A percentile compares a stretch with the other conserved stretches of the same genome.
These are phyloP conservation scores for Chalciporus chontae DNA, from an alignment of 768 basidiomycete species.

Conservation along the genomic window DNA sequence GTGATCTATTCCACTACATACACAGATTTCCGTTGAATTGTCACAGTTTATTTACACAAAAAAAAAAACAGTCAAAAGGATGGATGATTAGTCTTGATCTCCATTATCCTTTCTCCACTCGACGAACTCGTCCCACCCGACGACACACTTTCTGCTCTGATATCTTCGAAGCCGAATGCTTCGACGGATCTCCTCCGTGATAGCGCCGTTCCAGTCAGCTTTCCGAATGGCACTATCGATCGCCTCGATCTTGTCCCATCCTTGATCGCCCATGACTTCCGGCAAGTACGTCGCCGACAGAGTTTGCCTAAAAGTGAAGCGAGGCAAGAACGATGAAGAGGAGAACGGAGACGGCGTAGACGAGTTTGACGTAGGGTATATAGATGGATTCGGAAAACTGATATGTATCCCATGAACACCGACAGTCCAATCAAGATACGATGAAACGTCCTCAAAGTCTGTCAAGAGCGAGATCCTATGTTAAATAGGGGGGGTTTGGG, in stretches of 20 bases:
- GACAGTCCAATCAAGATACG: constrained; percentile 91
- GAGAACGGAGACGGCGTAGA: constrained; percentile 70
- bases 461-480: constrained; percentile 87
- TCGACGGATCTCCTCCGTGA: constrained; percentile 79
- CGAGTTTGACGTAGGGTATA: constrained; percentile 42
- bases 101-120: constrained; percentile 63
- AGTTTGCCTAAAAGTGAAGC: constrained; percentile 49
- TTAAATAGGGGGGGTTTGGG: not conserved
- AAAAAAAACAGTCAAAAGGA: constrained; percentile 1
- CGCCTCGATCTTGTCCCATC: constrained; percentile 89
- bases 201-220: constrained; percentile 81
- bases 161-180: constrained; percentile 77
- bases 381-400: constrained; percentile 76
- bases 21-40: constrained; percentile 7
- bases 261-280: constrained; percentile 88
- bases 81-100: constrained; percentile 20
- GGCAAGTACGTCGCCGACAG: constrained; percentile 92
- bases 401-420: constrained; percentile 92
- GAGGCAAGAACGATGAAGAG: constrained; percentile 58
- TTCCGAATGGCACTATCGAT: constrained; percentile 91
- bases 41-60: constrained; percentile 11
- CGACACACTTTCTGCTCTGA: constrained; percentile 68
- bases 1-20: not conserved
- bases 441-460: constrained; percentile 79
- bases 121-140: constrained; percentile 74